Evolutionary conservation across 73 alveolate genomes (phyloP).

Genomic region (Tetrahymena elliotti): DNA sequence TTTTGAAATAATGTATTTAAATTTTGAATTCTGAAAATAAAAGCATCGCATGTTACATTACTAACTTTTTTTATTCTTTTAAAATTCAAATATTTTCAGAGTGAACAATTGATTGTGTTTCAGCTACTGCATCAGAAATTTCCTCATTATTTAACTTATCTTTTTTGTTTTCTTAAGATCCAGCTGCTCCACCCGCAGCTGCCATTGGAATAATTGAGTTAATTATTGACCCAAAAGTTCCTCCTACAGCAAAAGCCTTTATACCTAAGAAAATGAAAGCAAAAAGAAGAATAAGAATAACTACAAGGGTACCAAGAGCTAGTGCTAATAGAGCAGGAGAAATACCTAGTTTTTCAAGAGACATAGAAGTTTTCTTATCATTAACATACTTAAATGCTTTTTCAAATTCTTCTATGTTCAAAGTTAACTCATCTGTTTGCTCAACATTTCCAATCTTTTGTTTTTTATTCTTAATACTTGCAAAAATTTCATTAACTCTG

Average conservation of each 20-base stretch:
- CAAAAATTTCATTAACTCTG: constrained; percentile 44
- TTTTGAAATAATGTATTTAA: no score
- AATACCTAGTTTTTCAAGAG: constrained; percentile 34
- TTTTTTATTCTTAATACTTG: constrained; percentile 4
- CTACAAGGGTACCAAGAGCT: not conserved
- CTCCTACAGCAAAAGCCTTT: not conserved
- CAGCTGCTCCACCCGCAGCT: not conserved
- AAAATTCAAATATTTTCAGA: not conserved
- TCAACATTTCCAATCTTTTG: not conserved
- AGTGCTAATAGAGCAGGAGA: constrained; percentile 23
- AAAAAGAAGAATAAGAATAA: not conserved
- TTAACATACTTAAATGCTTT: constrained; percentile 23
- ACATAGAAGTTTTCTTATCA: constrained; percentile 32
- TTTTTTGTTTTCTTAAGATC: not conserved
- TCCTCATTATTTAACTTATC: not conserved
- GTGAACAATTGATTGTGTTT: not conserved
- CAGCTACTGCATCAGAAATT: not conserved
- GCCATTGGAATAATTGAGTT: not conserved
- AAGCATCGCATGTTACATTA: no score
- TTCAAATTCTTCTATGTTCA: constrained; percentile 35
- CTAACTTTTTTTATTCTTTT: no score
- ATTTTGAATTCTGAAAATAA: no score
- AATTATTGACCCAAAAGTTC: constrained; percentile 2
- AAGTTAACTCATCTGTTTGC: not conserved
- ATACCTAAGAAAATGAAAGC: constrained; percentile 1